Evolutionary conservation across 805 yeast species (phyloP), one percentile per base, ranked within the genome.

Genomic region (Candida piceae): DNA sequence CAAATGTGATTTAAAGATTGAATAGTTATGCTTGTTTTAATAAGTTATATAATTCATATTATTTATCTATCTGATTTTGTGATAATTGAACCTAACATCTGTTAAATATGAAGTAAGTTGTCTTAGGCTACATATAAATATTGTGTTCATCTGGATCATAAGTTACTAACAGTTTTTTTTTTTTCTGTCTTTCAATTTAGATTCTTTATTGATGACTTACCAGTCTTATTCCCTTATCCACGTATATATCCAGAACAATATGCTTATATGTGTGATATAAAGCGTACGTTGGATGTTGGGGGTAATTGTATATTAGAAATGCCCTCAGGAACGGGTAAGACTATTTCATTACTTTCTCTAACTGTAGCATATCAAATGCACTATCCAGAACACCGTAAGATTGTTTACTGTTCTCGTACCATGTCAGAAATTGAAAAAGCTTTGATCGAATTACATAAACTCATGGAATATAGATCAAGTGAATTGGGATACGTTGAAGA

Each of bases 281-380:
- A 93, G 65, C 78, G 81, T 55, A 84, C 97, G 1, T 63, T 93
- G 35, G 99, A 93, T 67, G 95, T 84, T 1, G 97, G 97, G 2
- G 98, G 98, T 10, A 89, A 89, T 57, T 84, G 96, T 62, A 88
- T 93, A 37, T 62, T 93, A 54, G 99, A 93, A 65, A 93, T 93
- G 99, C 99, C 99, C 49, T 93, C 99, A 5, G 99, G 99, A 4
- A 93, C 99, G 3, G 99, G 99, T 29, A 93, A 93, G 59, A 93
- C 99, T 26, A 84, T 93, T 3, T 88, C 97, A 1, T 69, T 93
- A 57, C 67, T 93, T 21, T 87, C 97, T 0, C 64, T 93, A 31
- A 87, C 97, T 0, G 87, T 93, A 31, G 96, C 98, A 11, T 93
- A 93, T 61, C 99, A 93, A 59, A 79, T 86, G 85, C 68, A 62